These are phyloP conservation scores for Helenozyma rhizophorensis DNA, from an alignment of 805 yeast genomes.

Conservation along the genomic window DNA sequence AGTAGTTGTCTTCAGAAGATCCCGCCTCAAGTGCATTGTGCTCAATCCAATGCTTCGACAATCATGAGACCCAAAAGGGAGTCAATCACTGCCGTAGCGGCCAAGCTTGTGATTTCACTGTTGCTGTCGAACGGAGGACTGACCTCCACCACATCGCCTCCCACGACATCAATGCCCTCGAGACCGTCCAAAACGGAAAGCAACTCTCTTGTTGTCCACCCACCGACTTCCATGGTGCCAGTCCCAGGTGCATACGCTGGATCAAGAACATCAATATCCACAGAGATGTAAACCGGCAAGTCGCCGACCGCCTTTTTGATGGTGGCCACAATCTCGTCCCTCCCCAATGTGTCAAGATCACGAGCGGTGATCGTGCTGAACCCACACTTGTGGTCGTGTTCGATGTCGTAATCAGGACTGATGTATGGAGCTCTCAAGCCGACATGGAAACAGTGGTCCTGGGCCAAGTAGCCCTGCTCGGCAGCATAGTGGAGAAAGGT, in stretches of 20 bases:
- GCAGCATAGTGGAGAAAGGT: constrained; percentile 68
- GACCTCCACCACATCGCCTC: constrained; percentile 76
- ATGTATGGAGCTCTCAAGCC: constrained; percentile 65
- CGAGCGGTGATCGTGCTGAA: constrained; percentile 43
- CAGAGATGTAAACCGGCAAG: constrained; percentile 41
- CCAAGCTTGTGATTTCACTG: constrained; percentile 57
- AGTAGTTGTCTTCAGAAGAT: too few species aligned
- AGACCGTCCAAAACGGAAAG: constrained; percentile 55
- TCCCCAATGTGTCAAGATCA: constrained; percentile 42
- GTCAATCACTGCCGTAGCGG: constrained; percentile 62
- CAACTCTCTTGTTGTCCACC: constrained; percentile 60
- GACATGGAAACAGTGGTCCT: constrained; percentile 50
- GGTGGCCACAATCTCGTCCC: constrained; percentile 30
- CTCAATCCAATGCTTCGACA: too few species aligned
- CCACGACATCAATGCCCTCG: constrained; percentile 57
- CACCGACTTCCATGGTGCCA: constrained; percentile 77
- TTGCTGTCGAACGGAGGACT: constrained; percentile 61
- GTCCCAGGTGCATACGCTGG: constrained; percentile 76
- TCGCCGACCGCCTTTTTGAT: constrained; percentile 34
- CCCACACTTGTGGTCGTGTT: constrained; percentile 50
- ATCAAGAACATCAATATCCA: constrained; percentile 63
- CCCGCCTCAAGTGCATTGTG: too few species aligned
- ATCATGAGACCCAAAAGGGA: constrained; percentile 45
- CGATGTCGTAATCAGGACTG: constrained; percentile 29
- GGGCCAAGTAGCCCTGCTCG: constrained; percentile 55